Conservation (phyloP, 2,329 filamentous ascomycete genomes). For the Clarireedia monteithiana region DNA sequence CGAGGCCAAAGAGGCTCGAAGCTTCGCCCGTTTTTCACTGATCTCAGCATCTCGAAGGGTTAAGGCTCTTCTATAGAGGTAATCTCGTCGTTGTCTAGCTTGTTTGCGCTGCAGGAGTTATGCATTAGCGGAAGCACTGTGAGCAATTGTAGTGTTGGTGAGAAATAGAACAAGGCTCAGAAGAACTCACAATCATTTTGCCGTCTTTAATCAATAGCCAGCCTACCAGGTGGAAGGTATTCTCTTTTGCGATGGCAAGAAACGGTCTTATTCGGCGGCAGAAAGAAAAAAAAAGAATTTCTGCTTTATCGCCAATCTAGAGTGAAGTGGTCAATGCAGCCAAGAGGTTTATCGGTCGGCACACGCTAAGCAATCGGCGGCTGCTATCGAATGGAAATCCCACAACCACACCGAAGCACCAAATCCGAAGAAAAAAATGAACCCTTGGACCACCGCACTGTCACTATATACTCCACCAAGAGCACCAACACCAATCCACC, state of each 20-base stretch:
- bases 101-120: slow-evolving; percentile 49
- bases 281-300: not conserved
- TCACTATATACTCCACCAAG: slow-evolving; percentile 2
- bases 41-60: slow-evolving; percentile 87
- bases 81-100: slow-evolving; percentile 73
- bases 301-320: not conserved
- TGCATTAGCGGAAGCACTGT: not conserved
- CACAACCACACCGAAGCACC: slow-evolving; percentile 1
- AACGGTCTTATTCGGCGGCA: not conserved
- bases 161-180: no score
- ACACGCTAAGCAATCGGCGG: not conserved
- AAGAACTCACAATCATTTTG: slow-evolving; percentile 24
- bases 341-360: not conserved
- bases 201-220: not conserved
- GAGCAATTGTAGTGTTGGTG: no score
- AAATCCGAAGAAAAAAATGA: slow-evolving; percentile 1
- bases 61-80: slow-evolving; percentile 84
- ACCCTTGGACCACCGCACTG: not conserved
- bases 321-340: not conserved
- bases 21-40: slow-evolving; percentile 79
- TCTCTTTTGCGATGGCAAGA: not conserved
- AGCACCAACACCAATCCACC: slow-evolving; percentile 2
- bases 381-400: not conserved
- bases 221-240: not conserved
- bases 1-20: slow-evolving; percentile 79